Base-by-base conservation (phyloP, 805 yeast species). In the Nadsonia fulvescens region DNA sequence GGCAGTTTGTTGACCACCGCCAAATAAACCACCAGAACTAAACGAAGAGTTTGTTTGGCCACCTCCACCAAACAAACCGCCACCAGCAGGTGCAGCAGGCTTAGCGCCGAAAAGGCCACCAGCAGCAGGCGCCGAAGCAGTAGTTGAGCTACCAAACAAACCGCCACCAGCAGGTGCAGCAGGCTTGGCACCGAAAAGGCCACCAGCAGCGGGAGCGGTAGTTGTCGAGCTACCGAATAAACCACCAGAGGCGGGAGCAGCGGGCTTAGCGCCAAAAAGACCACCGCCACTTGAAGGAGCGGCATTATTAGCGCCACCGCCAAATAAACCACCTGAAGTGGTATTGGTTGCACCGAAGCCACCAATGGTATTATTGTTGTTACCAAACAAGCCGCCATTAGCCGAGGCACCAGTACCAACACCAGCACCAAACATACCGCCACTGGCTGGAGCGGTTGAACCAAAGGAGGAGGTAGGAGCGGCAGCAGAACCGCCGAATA, bases 341-440 rank as follows among this genome's bases (percentile, higher is more conserved):
- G 31, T 35, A 7, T 40, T 39, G 20, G 46, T 33, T 8, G 32
- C 32, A 11, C 54, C 54, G 29, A 43, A 40, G 8, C 32, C 20
- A 8, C 25, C 31, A 15, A 32, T 20, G 20, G 27, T 23, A 13
- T 29, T 31, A 22, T 29, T 32, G 27, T 37, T 43, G 25, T 36
- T 36, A 6, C 58, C 58, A 31, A 54, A 54, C 5, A 48, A 32
- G 3, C 57, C 53, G 6, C 42, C 39, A 5, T 43, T 34, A 13
- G 42, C 21, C 8, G 37, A 34, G 18, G 32, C 36, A 8, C 32
- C 32, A 20, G 27, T n/a, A n/a, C n/a, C n/a, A n/a, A n/a, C n/a
- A n/a, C n/a, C n/a, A n/a, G n/a, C n/a, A 36, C 43, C 43, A 25
- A 40, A 42, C 17, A 38, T 14, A 5, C 36, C 27, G 8, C 30